phyloP scores from a whole-genome alignment of 2,329 filamentous ascomycete species.

The Cyphellophora attinorum region DNA sequence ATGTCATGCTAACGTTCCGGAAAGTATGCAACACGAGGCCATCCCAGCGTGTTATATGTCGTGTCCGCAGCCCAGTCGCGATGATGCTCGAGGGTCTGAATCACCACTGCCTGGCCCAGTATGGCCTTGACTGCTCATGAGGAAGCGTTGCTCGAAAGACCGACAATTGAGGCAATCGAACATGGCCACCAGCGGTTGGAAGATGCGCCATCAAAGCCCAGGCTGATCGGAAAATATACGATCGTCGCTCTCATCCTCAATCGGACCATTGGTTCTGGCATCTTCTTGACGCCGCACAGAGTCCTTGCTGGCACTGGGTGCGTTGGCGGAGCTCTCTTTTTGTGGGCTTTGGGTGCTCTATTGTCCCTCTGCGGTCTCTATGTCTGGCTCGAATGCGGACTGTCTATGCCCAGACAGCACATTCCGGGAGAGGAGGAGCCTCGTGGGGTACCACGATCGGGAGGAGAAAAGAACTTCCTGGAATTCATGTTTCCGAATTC shows the following conservation, averaged over 20 bases:
- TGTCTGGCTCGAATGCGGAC: conserved; percentile 6
- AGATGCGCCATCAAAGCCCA: neutral
- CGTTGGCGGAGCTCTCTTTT: conserved; percentile 4
- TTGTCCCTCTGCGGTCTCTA: conserved; percentile 4
- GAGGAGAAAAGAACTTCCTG: conserved; percentile 6
- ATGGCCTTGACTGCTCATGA: conserved; percentile 4
- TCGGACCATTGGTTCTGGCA: conserved; percentile 5
- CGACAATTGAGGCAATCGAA: conserved; percentile 2
- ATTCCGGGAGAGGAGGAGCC: conserved; percentile 4
- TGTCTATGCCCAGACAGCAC: conserved; percentile 4
- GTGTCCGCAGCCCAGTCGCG: too few species aligned
- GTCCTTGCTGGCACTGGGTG: conserved; percentile 6
- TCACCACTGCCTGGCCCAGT: neutral
- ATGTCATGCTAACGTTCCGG: too few species aligned
- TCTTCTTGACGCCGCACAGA: conserved; percentile 6
- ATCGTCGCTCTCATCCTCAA: conserved; percentile 6
- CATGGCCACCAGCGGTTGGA: conserved; percentile 4
- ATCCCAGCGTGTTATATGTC: too few species aligned
- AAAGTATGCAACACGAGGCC: too few species aligned
- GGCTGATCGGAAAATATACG: conserved; percentile 5
- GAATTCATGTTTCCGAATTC: conserved; percentile 19
- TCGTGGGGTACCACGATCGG: conserved; percentile 2
- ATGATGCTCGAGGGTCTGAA: too few species aligned
- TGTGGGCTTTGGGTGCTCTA: conserved; percentile 5
- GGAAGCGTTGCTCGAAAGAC: conserved; percentile 2